phyloP scores from a whole-genome alignment of 1,284 basidiomycete species.

The Ceratobasidium sp. region DNA sequence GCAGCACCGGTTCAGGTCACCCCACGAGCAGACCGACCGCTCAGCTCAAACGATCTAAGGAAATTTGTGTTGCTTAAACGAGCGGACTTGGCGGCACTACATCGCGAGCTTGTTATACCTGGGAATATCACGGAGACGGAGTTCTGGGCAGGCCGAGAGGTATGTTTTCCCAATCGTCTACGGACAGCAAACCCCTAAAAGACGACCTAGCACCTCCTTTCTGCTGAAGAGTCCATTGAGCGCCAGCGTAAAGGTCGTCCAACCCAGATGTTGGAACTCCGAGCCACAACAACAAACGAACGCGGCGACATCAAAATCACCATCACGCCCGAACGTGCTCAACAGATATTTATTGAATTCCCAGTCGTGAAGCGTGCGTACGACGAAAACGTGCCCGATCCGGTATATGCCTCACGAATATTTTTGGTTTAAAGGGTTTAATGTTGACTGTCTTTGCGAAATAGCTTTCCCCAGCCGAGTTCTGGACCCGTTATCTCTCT shows the following conservation, averaged over 20 bases:
- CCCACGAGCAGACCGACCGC: slow-evolving; percentile 60
- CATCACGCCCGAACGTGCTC: slow-evolving; percentile 91
- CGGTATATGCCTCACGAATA: slow-evolving; percentile 60
- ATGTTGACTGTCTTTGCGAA: slow-evolving; percentile 43
- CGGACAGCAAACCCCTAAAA: slow-evolving; percentile 37
- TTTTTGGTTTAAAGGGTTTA: slow-evolving; percentile 32
- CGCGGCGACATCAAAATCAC: slow-evolving; percentile 88
- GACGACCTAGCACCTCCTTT: slow-evolving; percentile 67
- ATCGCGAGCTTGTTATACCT: slow-evolving; percentile 85
- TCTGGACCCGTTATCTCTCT: slow-evolving; percentile 97
- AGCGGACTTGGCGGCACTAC: slow-evolving; percentile 78
- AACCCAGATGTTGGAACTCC: slow-evolving; percentile 56
- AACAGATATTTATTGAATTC: slow-evolving; percentile 98
- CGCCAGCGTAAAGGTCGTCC: slow-evolving; percentile 85
- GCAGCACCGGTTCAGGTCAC: slow-evolving; percentile 48
- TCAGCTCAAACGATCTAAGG: slow-evolving; percentile 58
- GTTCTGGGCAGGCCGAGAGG: slow-evolving; percentile 95
- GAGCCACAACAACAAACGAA: slow-evolving; percentile 62
- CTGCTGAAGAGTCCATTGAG: slow-evolving; percentile 75
- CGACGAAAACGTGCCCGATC: slow-evolving; percentile 88
- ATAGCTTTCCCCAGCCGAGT: slow-evolving; percentile 87
- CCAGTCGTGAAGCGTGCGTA: slow-evolving; percentile 94
- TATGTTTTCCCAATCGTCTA: slow-evolving; percentile 54
- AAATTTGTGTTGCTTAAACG: slow-evolving; percentile 82
- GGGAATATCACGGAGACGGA: slow-evolving; percentile 89